Base-by-base conservation (phyloP, 768 basidiomycete species). In the Lactarius trivialis region DNA sequence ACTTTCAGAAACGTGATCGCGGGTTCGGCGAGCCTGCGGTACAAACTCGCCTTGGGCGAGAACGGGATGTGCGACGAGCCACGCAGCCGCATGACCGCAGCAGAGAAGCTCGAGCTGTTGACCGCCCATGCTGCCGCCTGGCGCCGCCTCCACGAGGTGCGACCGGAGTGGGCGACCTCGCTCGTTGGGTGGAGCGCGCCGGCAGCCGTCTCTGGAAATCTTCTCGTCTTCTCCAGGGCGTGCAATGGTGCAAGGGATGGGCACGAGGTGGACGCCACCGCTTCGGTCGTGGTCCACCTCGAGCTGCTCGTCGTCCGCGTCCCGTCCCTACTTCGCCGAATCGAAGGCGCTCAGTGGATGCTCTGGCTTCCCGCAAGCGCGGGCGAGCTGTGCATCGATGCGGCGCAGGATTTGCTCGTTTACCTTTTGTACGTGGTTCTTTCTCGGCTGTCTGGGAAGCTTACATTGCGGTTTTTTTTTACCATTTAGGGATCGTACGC, bases 371-470 rank as follows among this genome's bases (percentile, higher is more conserved):
- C 58, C 9, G 19, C 5, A 5, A 7, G 8, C 19, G 28, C 11
- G 1, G 2, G 30, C 3, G 54, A 36, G 15, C 1, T 55, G 19
- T 60, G 63, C 39, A 60, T 64, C 12, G 63, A 64, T 24, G 58
- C 37, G 15, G 49, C 58, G 14, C 63, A 60, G n/a, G 58, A 64
- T 45, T 21, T 64, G 15, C 48, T 64, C 24, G 59, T 64, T 30
- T 64, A 54, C 54, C 21, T 50, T 0, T 19, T 33, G 57, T 63
- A 32, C 37, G 58, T 60, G 37, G 17, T 48, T 36, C 15, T 8
- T 50, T 24, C 19, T 34, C 9, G 14, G 19, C 19, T 34, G 17
- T 2, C 17, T 14, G 1, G 15, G 7, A 11, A 17, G 33, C 32
- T 52, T 33, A 36, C n/a, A 8, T 36, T 14, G 9, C 37, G 30